Base-by-base conservation (phyloP, 495 filamentous ascomycete genomes). In the Oidiodendron maius region DNA sequence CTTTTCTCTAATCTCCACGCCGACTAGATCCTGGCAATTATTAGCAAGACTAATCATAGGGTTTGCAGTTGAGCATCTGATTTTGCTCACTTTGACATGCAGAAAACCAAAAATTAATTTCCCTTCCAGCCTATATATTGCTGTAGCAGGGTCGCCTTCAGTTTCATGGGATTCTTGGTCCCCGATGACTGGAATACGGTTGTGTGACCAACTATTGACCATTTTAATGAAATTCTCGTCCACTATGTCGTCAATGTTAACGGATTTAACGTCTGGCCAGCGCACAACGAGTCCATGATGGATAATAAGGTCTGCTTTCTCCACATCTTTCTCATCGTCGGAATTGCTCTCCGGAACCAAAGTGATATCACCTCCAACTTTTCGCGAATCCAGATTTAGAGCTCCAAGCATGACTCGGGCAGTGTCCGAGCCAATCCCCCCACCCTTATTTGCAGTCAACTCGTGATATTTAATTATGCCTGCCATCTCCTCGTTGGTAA, bases 171-270 rank as follows among this genome's bases (percentile, higher is more conserved):
- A 25, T 37, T 41, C 6, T 30, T 34, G 13, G 26, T 49, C 44
- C 5, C 49, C 52, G 40, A 59, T 37, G 10, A 59, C 56, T 3
- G 56, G 56, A 36, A 59, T 48, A 13, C 56, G 52, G 28, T 52
- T 59, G 20, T 52, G 52, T 18, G 56, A 50, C 56, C 56, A 59
- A n/a, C 24, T n/a, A 24, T 48, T 51, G 43, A 59, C 36, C 25
- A 49, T 59, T 17, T 41, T 39, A 26, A 59, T 41, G 20, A 59
- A 55, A 5, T 18, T 44, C 15, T 30, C 23, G 24, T 51, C 44
- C 20, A 59, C 48, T 26, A 9, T 12, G 4, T 59, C 56, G 40
- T 59, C 35, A 18, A 55, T 52, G 16, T 50, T 25, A 16, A 59
- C 34, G 1, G 47, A 48, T 44, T 49, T 55, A 20, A 59, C 56